phyloP scores from a whole-genome alignment of 177 flowering plant species.

The Vitis hybrid region DNA sequence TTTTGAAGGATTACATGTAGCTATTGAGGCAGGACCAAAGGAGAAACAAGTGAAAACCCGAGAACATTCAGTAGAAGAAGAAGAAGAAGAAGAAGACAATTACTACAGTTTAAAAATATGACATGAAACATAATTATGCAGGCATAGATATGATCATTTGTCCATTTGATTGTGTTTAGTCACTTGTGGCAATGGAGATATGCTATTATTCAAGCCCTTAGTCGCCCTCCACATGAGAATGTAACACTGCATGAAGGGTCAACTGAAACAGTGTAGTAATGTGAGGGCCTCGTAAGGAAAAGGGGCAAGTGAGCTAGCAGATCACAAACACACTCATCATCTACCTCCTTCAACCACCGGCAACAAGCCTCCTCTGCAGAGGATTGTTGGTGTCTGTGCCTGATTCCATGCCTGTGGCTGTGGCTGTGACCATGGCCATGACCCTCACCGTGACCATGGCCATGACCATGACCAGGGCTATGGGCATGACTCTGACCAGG shows the following conservation, averaged over 20 bases:
- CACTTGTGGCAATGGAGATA: slow-evolving; percentile 5
- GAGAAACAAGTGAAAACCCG: no score
- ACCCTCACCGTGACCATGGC: background rate
- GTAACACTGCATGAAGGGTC: slow-evolving; percentile 31
- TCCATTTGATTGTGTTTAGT: background rate
- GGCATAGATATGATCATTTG: background rate
- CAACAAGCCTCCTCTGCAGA: slow-evolving; percentile 36
- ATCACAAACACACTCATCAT: slow-evolving; percentile 54
- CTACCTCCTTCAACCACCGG: slow-evolving; percentile 48
- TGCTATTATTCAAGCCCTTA: background rate
- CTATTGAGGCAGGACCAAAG: no score
- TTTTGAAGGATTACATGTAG: no score
- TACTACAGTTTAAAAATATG: no score
- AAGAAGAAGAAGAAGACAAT: no score
- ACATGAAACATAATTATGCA: no score
- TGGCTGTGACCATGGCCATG: slow-evolving; percentile 4
- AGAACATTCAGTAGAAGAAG: no score
- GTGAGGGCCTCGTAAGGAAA: slow-evolving; percentile 42
- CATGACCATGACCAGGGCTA: background rate
- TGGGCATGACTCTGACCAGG: background rate
- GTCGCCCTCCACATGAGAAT: slow-evolving; percentile 32
- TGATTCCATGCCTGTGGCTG: slow-evolving; percentile 8
- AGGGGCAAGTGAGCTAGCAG: slow-evolving; percentile 45
- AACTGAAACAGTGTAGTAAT: slow-evolving; percentile 36
- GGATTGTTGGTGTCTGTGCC: slow-evolving; percentile 5